Conservation (phyloP, 805 yeast species). For the Schwanniomyces yamadae region DNA sequence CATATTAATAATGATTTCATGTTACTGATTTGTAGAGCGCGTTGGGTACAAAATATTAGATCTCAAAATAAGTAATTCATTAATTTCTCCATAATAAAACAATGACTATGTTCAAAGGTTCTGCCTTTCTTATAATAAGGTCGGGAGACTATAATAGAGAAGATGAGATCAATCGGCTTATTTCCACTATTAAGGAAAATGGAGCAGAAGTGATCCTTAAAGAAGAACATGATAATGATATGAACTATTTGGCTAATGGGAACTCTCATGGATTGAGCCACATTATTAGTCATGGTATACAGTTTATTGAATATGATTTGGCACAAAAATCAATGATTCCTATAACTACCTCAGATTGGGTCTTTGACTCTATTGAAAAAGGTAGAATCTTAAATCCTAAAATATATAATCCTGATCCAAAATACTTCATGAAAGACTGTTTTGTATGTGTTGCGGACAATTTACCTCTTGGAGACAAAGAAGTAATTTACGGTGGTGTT, state of each 20-base stretch:
- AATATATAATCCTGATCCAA: slow-evolving; percentile 71
- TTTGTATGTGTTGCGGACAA: slow-evolving; percentile 61
- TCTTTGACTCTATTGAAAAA: slow-evolving; percentile 44
- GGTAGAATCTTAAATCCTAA: slow-evolving; percentile 49
- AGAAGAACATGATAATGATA: slow-evolving; percentile 16
- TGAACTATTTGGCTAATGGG: slow-evolving; percentile 14
- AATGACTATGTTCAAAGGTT: slow-evolving; percentile 18
- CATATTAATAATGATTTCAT: too few species aligned
- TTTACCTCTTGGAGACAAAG: slow-evolving; percentile 57
- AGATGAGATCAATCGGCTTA: slow-evolving; percentile 12
- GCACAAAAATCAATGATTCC: slow-evolving; percentile 60
- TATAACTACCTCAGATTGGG: slow-evolving; percentile 62
- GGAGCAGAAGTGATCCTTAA: slow-evolving; percentile 22
- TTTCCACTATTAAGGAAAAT: slow-evolving; percentile 16
- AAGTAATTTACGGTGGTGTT: slow-evolving; percentile 66
- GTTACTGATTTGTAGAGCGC: too few species aligned
- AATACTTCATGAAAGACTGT: slow-evolving; percentile 58
- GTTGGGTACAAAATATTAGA: too few species aligned
- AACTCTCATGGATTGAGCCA: slow-evolving; percentile 35
- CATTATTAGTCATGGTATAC: slow-evolving; percentile 50
- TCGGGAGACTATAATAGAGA: slow-evolving; percentile 14
- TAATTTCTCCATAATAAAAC: too few species aligned
- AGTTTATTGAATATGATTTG: slow-evolving; percentile 50
- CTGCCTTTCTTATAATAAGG: slow-evolving; percentile 19
- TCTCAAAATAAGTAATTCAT: too few species aligned